phyloP scores from a whole-genome alignment of 345 rosid genomes.

The Eucalyptus cloeziana region DNA sequence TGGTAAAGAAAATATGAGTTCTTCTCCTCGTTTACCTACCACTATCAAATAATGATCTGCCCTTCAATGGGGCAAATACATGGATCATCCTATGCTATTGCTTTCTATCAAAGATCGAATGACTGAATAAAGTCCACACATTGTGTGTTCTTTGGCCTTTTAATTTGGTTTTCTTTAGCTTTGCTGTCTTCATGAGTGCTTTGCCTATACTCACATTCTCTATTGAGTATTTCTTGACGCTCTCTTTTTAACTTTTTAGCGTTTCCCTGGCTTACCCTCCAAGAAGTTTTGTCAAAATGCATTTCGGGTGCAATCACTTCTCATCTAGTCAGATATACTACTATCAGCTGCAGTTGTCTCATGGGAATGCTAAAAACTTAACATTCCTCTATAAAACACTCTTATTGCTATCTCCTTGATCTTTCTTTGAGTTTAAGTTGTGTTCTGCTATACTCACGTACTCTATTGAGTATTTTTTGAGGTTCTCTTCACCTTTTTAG shows the following conservation, averaged over 20 bases:
- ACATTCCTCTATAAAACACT: neutral
- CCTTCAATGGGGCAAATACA: neutral
- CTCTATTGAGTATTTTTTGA: neutral
- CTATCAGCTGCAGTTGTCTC: neutral
- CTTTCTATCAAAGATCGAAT: neutral
- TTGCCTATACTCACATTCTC: neutral
- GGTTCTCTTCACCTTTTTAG: neutral
- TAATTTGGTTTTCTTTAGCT: neutral
- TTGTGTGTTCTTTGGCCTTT: neutral
- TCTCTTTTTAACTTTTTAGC: neutral
- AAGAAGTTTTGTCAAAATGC: neutral
- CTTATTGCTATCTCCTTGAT: neutral
- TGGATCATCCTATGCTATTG: neutral
- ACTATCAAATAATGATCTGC: neutral
- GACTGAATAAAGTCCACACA: neutral
- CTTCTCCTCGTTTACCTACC: neutral
- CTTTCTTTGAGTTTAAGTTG: neutral
- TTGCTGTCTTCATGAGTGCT: neutral
- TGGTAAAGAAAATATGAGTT: neutral
- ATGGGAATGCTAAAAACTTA: neutral
- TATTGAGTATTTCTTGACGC: neutral
- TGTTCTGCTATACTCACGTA: neutral
- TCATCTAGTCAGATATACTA: neutral
- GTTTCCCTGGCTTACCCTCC: neutral
- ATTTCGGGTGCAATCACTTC: neutral